Evolutionary conservation across 2,329 filamentous ascomycete species (phyloP), one percentile per base, ranked within the genome.

Genomic region (Aspergillus neoniger): DNA sequence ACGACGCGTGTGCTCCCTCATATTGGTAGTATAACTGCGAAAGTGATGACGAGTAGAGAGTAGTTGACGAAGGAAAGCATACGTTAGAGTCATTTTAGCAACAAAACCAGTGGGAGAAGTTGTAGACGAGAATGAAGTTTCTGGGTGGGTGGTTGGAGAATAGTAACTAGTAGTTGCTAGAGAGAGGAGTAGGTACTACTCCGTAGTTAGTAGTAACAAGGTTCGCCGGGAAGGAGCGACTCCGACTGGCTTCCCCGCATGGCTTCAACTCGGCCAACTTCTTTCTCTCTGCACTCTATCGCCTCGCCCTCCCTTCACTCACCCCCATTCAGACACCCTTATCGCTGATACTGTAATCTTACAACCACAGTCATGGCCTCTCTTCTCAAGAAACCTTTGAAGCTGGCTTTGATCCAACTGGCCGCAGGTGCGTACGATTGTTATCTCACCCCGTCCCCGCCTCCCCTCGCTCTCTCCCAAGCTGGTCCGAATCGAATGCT

Each of bases 381-480:
- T 43, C 72, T 93, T 54, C 85, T 96, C 63, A 89, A 89, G 78
- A 85, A 90, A 76, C 87, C 89, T 41, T 81, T 96, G 71, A 93
- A 91, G 79, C 83, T 96, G 49, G 90, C 91, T 36, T 85, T 92
- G 69, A 83, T 96, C 64, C 92, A 96, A 78, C 85, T 96, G 36
- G 88, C 91, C 59, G 88, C 89, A 63, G 90, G 85, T 86, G 72
- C 55, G 74, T 32, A 9, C 9, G 5, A 38, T 69, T 43, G 43
- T 43, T 56, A 30, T 30, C 50, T 43, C 48, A 52, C 21, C 38
- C 43, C 39, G 7, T 38, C 15, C 51, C 8, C 17, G 10, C 28
- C 28, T 30, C 15, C 9, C 41, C 9, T 21, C 54, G 25, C 57
- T 19, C 41, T 10, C 14, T 44, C 41, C 19, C 41, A 21, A 21